Evolutionary conservation across 163 green algal species (phyloP).

Genomic region (Volvox carteri): DNA sequence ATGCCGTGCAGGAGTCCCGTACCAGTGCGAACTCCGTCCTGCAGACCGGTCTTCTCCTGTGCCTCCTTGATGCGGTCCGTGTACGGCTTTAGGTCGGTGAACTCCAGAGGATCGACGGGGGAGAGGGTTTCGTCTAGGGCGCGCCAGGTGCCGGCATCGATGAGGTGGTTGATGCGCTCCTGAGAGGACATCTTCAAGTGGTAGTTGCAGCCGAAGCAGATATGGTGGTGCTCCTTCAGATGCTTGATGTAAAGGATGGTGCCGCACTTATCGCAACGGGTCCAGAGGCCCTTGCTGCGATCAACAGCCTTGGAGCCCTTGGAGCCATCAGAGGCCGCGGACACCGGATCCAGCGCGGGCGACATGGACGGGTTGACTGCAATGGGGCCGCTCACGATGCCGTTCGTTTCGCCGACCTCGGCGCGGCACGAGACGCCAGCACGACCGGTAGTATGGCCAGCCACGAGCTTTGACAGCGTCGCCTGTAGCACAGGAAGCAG

Average conservation of each 20-base stretch:
- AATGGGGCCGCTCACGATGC: constrained; percentile 61
- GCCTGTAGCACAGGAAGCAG: background rate
- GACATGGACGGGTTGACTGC: constrained; percentile 49
- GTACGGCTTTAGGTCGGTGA: constrained; percentile 75
- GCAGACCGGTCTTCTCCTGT: constrained; percentile 69
- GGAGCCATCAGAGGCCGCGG: constrained; percentile 49
- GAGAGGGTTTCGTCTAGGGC: constrained; percentile 75
- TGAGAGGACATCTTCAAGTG: constrained; percentile 76
- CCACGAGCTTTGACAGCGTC: background rate
- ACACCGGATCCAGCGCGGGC: constrained; percentile 54
- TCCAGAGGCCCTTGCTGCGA: constrained; percentile 79
- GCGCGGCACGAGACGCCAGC: background rate
- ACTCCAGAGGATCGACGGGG: constrained; percentile 74
- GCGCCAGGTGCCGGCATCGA: constrained; percentile 76
- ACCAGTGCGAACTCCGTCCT: constrained; percentile 69
- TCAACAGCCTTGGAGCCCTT: constrained; percentile 64
- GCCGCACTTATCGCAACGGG: constrained; percentile 79
- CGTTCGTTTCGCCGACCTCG: constrained; percentile 12
- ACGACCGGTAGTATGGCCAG: background rate
- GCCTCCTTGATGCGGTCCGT: constrained; percentile 72
- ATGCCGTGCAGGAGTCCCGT: constrained; percentile 81
- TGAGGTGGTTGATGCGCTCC: constrained; percentile 75
- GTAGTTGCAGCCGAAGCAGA: constrained; percentile 80
- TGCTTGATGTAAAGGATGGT: constrained; percentile 84
- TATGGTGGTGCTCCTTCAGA: constrained; percentile 78